A percentile compares a stretch with the other conserved stretches of the same genome.
Conservation (phyloP, 805 yeast species). For the Ogataea salicorniae region DNA sequence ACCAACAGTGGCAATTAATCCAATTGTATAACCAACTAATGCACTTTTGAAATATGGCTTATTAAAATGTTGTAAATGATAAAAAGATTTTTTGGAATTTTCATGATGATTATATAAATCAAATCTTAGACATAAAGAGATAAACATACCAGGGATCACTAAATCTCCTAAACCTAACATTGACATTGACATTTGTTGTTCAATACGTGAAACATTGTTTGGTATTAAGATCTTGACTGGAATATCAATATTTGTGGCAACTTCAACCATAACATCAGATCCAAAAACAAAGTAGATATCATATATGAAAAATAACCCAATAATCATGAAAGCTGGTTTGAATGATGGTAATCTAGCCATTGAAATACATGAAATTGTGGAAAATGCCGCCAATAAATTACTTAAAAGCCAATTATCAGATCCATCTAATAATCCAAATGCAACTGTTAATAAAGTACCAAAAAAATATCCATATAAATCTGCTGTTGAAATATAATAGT, state of each 20-base stretch:
- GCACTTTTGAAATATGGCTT: constrained; percentile 44
- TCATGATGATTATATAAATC: constrained; percentile 43
- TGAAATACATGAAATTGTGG: constrained; percentile 41
- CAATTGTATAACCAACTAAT: constrained; percentile 44
- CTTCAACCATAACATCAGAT: constrained; percentile 56
- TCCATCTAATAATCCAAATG: constrained; percentile 19
- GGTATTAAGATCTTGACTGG: constrained; percentile 52
- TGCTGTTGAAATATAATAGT: constrained; percentile 30
- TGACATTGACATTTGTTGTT: constrained; percentile 22
- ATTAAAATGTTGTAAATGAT: constrained; percentile 33
- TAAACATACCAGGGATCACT: constrained; percentile 52
- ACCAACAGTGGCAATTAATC: constrained; percentile 38
- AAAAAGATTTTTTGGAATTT: constrained; percentile 29
- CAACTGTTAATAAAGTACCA: constrained; percentile 11
- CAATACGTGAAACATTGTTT: constrained; percentile 17
- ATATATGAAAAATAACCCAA: constrained; percentile 50
- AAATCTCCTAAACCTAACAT: constrained; percentile 65
- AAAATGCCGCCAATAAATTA: constrained; percentile 38
- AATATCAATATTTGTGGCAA: constrained; percentile 49
- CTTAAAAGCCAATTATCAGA: constrained; percentile 41
- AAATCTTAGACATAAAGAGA: constrained; percentile 48
- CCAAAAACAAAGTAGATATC: constrained; percentile 67
- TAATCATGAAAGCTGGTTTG: constrained; percentile 39
- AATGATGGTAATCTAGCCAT: constrained; percentile 38
- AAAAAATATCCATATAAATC: constrained; percentile 23